Evolutionary conservation across 768 basidiomycete genomes (phyloP).

Genomic region (Hericium coralloides): DNA sequence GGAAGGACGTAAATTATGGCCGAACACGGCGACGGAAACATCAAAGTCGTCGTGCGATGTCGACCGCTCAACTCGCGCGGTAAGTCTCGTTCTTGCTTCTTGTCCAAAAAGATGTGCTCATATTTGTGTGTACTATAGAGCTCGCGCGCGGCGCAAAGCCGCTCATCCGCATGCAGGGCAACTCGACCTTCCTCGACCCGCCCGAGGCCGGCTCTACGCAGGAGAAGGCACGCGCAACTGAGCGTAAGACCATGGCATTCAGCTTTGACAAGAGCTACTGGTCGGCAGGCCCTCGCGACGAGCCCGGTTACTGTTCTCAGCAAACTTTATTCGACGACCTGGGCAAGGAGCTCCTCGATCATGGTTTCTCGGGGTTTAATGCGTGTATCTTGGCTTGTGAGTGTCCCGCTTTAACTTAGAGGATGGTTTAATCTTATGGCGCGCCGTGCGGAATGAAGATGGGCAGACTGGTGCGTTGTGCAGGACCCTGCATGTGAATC

Average conservation of each 20-base stretch:
- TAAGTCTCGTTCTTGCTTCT: slow-evolving; percentile 30
- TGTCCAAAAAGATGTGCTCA: background rate
- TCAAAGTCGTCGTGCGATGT: slow-evolving; percentile 93
- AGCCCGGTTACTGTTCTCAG: slow-evolving; percentile 87
- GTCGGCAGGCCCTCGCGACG: slow-evolving; percentile 87
- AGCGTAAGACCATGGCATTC: slow-evolving; percentile 85
- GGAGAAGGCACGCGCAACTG: slow-evolving; percentile 58
- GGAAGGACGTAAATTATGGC: slow-evolving; percentile 35
- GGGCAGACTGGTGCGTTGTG: slow-evolving; percentile 74
- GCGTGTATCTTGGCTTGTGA: slow-evolving; percentile 97
- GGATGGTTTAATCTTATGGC: background rate
- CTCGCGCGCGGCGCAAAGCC: slow-evolving; percentile 87
- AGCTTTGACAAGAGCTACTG: slow-evolving; percentile 98
- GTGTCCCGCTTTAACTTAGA: slow-evolving; percentile 27
- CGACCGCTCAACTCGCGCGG: slow-evolving; percentile 93
- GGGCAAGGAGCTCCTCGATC: slow-evolving; percentile 89
- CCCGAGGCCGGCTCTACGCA: slow-evolving; percentile 67
- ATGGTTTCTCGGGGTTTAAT: slow-evolving; percentile 95
- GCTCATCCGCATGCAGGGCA: slow-evolving; percentile 92
- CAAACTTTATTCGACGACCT: slow-evolving; percentile 92
- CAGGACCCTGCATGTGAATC: background rate
- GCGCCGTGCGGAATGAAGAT: slow-evolving; percentile 25
- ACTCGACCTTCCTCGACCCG: slow-evolving; percentile 87
- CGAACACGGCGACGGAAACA: slow-evolving; percentile 77
- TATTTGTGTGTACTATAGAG: slow-evolving; percentile 38